These are phyloP conservation scores for Pleurotus salmoneostramineus DNA, from an alignment of 768 basidiomycete species.

Conservation along the genomic window DNA sequence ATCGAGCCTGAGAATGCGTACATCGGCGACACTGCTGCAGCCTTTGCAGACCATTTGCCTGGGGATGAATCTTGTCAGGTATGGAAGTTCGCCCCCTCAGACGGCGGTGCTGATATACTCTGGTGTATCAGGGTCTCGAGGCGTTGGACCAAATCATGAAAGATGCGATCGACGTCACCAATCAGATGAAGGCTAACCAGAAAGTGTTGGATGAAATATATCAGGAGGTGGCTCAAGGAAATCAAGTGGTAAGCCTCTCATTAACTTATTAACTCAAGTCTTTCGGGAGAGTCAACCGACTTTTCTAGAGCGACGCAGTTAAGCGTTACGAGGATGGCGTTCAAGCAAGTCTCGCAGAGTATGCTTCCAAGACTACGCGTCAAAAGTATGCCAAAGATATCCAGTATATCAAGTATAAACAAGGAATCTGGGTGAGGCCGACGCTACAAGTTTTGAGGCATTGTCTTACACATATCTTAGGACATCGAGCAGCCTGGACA, in stretches of 20 bases:
- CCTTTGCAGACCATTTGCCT: slow-evolving; percentile 51
- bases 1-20: slow-evolving; percentile 35
- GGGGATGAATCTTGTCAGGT: background rate
- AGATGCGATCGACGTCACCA: slow-evolving; percentile 60
- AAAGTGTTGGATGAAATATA: slow-evolving; percentile 49
- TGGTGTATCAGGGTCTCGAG: slow-evolving; percentile 39
- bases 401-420: slow-evolving; percentile 58
- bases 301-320: slow-evolving; percentile 45
- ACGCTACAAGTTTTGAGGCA: background rate
- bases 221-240: slow-evolving; percentile 50
- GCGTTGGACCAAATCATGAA: slow-evolving; percentile 68
- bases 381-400: slow-evolving; percentile 73
- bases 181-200: slow-evolving; percentile 57
- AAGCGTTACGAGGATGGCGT: slow-evolving; percentile 49
- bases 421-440: slow-evolving; percentile 60
- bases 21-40: slow-evolving; percentile 48
- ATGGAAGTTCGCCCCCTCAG: background rate
- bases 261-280: background rate
- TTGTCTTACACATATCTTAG: slow-evolving; percentile 27
- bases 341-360: slow-evolving; percentile 36
- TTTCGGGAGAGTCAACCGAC: background rate
- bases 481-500: slow-evolving; percentile 61
- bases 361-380: slow-evolving; percentile 59
- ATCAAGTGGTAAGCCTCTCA: slow-evolving; percentile 49
- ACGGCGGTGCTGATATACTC: background rate